A percentile compares a stretch with the other conserved stretches of the same genome.
phyloP scores from a whole-genome alignment of 495 filamentous ascomycete species.

The Penicillium soppii region DNA sequence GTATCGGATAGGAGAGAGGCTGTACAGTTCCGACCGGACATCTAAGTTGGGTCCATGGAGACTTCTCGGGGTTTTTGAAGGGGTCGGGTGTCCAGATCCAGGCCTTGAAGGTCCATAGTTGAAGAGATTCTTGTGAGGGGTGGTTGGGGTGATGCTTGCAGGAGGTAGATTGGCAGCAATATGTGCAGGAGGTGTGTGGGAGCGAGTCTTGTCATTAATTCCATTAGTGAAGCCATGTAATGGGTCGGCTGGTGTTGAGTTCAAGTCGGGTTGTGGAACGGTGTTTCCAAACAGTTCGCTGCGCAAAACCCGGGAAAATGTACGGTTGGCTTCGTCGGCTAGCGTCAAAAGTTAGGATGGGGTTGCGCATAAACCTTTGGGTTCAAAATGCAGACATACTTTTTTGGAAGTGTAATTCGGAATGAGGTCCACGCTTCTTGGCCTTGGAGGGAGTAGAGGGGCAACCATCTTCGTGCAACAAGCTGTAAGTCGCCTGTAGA shows the following conservation, averaged over 20 bases:
- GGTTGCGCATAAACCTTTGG: neutral
- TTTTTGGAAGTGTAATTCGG: constrained; percentile 89
- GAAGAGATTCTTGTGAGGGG: constrained; percentile 96
- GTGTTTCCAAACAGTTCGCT: constrained; percentile 87
- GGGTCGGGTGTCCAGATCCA: constrained; percentile 73
- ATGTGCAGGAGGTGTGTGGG: constrained; percentile 77
- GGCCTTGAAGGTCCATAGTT: constrained; percentile 81
- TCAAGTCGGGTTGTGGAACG: constrained; percentile 77
- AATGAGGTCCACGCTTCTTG: constrained; percentile 81
- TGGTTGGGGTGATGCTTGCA: constrained; percentile 79
- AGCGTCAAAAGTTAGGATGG: constrained; percentile 37
- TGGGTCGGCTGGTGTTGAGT: constrained; percentile 62
- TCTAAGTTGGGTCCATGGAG: constrained; percentile 83
- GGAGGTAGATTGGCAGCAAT: constrained; percentile 60
- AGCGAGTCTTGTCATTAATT: constrained; percentile 66
- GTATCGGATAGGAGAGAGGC: constrained; percentile 84
- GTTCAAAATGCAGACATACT: constrained; percentile 55
- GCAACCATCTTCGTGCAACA: constrained; percentile 88
- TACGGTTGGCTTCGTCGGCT: constrained; percentile 94
- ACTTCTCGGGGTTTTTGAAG: constrained; percentile 84
- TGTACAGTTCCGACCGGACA: constrained; percentile 87
- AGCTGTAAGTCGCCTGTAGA: constrained; percentile 83
- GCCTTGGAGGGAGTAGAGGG: constrained; percentile 84
- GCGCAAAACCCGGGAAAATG: constrained; percentile 83
- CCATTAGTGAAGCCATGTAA: constrained; percentile 57